Conservation (phyloP, 2,329 filamentous ascomycete species). For the Claviceps spartinae region DNA sequence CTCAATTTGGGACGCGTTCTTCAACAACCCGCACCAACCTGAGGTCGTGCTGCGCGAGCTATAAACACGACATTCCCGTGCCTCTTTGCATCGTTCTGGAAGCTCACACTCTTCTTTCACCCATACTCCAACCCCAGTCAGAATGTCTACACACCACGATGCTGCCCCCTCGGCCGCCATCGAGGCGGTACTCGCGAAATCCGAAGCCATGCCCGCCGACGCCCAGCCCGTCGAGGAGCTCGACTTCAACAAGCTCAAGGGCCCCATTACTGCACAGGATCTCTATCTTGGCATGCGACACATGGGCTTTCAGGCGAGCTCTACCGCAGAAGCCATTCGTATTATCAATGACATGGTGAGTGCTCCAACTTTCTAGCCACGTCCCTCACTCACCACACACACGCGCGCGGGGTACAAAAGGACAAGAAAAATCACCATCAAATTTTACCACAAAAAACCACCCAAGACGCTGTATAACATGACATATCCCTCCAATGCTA, state of each 20-base stretch:
- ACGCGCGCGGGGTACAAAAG: too few relatives aligned
- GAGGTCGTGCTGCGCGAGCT: neutral
- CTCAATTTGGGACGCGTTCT: neutral
- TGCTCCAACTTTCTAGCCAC: neutral
- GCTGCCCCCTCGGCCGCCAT: constrained; percentile 49
- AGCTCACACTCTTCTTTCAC: neutral
- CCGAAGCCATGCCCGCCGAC: constrained; percentile 64
- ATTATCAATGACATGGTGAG: constrained; percentile 93
- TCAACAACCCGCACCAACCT: neutral
- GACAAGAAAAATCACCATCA: neutral
- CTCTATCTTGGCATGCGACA: constrained; percentile 67
- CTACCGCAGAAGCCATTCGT: constrained; percentile 72
- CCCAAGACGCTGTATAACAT: neutral
- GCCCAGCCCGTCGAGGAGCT: constrained; percentile 78
- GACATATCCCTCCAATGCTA: too few relatives aligned
- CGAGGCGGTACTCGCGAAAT: constrained; percentile 73
- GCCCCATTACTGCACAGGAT: constrained; percentile 72
- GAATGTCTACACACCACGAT: constrained; percentile 12
- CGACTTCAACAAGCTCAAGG: constrained; percentile 75
- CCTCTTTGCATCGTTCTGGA: neutral
- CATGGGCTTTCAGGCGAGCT: constrained; percentile 64
- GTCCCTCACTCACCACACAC: neutral
- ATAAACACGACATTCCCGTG: neutral
- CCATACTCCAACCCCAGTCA: neutral
- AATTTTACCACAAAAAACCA: neutral